Evolutionary conservation across 129 eudicot genomes (phyloP).

Genomic region (Saposhnikovia divaricata): DNA sequence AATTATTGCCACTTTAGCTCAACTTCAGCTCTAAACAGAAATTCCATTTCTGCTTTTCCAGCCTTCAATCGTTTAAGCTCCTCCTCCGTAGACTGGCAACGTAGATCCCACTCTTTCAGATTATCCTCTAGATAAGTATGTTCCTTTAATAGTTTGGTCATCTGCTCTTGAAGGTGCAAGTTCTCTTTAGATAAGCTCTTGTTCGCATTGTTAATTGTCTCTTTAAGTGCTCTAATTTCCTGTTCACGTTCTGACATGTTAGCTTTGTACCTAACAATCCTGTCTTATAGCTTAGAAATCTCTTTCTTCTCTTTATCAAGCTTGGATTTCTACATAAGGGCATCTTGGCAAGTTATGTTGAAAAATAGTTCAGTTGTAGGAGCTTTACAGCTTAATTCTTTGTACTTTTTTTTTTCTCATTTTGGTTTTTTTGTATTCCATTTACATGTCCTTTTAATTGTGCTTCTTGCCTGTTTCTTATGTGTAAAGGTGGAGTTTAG

Average conservation of each 20-base stretch:
- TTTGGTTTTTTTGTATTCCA: not conserved
- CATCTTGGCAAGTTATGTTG: too few relatives aligned
- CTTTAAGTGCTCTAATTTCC: conserved; percentile 68
- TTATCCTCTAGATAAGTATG: conserved; percentile 45
- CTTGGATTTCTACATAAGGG: conserved; percentile 47
- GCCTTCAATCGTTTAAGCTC: conserved; percentile 45
- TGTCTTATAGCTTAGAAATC: conserved; percentile 55
- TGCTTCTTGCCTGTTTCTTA: not conserved
- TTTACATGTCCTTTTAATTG: not conserved
- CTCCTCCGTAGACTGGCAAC: conserved; percentile 55
- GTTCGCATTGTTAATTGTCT: conserved; percentile 62
- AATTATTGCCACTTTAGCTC: conserved; percentile 37
- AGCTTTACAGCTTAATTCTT: too few relatives aligned
- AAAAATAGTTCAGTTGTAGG: too few relatives aligned
- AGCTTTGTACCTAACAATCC: conserved; percentile 66
- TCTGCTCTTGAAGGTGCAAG: conserved; percentile 47
- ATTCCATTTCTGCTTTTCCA: conserved; percentile 39
- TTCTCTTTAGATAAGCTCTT: conserved; percentile 67
- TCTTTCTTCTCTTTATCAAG: conserved; percentile 60
- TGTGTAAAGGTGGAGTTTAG: conserved; percentile 69
- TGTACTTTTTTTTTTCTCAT: too few relatives aligned
- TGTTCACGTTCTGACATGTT: conserved; percentile 77
- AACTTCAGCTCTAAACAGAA: conserved; percentile 30
- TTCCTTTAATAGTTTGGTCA: conserved; percentile 49
- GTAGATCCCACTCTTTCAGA: conserved; percentile 61